A percentile compares a stretch with the other conserved stretches of the same genome.
These are phyloP conservation scores for Orbilia oligospora DNA, from an alignment of 2,329 filamentous ascomycete species.

Conservation along the genomic window DNA sequence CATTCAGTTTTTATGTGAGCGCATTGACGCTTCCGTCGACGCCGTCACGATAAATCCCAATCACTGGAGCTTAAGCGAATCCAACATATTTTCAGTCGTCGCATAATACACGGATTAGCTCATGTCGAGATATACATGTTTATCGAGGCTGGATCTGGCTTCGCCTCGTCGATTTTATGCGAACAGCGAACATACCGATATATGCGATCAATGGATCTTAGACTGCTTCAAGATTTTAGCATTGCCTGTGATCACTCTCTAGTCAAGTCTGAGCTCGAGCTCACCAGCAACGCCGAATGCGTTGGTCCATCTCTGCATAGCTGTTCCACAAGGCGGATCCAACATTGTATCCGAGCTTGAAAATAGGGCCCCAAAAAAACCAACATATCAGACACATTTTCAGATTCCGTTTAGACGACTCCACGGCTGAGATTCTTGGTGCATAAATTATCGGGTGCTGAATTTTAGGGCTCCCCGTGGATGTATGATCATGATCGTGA, in stretches of 20 bases:
- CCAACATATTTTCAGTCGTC: neutral
- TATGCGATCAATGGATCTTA: neutral
- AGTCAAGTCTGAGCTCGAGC: neutral
- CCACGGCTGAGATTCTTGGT: constrained; percentile 4
- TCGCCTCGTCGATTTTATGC: constrained; percentile 30
- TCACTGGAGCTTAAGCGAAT: constrained; percentile 4
- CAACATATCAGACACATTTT: neutral
- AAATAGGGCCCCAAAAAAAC: neutral
- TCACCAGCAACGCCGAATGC: neutral
- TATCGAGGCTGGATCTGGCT: constrained; percentile 7
- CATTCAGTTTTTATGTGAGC: constrained; percentile 7
- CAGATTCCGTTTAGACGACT: neutral
- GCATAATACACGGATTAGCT: constrained; percentile 33
- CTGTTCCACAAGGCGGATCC: constrained; percentile 2
- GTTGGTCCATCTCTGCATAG: neutral
- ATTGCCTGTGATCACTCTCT: neutral
- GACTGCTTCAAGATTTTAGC: neutral
- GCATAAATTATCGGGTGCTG: constrained; percentile 11
- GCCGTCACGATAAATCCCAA: constrained; percentile 12
- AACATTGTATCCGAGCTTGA: neutral
- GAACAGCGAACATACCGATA: neutral
- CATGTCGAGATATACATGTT: constrained; percentile 2
- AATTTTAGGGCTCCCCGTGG: neutral
- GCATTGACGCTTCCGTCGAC: constrained; percentile 26
- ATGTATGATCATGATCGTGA: neutral